Evolutionary conservation across 1,284 basidiomycete species (phyloP).

Genomic region (Cutaneotrichosporon sp.): DNA sequence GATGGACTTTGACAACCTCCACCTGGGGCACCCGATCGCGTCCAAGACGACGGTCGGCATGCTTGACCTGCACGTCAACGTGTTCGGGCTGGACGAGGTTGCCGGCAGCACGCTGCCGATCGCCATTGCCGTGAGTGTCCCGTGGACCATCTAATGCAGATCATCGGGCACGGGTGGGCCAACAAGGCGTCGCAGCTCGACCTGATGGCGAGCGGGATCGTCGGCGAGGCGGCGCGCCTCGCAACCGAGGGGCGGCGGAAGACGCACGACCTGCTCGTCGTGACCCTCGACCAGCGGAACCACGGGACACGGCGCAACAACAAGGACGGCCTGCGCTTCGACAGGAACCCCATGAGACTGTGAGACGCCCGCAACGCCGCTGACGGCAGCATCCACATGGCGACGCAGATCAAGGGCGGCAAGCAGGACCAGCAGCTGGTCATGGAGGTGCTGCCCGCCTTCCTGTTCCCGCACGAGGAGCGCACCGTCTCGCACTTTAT

Average conservation of each 20-base stretch:
- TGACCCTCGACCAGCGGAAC: constrained; percentile 67
- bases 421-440: constrained; percentile 75
- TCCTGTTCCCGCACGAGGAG: constrained; percentile 73
- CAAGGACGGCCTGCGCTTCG: constrained; percentile 63
- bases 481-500: constrained; percentile 67
- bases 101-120: constrained; percentile 32
- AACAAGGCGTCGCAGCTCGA: constrained; percentile 39
- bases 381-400: constrained; percentile 64
- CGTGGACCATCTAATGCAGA: constrained; percentile 23
- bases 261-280: constrained; percentile 44
- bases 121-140: constrained; percentile 15
- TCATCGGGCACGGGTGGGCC: constrained; percentile 44
- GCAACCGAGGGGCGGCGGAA: constrained; percentile 14
- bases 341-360: constrained; percentile 64
- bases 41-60: constrained; percentile 23
- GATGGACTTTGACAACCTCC: constrained; percentile 26
- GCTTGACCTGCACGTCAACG: constrained; percentile 38
- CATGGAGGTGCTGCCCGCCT: constrained; percentile 75
- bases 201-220: constrained; percentile 37
- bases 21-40: constrained; percentile 24
- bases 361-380: constrained; percentile 28
- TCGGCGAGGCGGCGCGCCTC: constrained; percentile 29
- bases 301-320: constrained; percentile 66
- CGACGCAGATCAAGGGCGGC: constrained; percentile 65
- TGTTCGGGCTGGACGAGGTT: constrained; percentile 48